Base-by-base conservation (phyloP, 345 rosid genomes). In the Reutealis trisperma region DNA sequence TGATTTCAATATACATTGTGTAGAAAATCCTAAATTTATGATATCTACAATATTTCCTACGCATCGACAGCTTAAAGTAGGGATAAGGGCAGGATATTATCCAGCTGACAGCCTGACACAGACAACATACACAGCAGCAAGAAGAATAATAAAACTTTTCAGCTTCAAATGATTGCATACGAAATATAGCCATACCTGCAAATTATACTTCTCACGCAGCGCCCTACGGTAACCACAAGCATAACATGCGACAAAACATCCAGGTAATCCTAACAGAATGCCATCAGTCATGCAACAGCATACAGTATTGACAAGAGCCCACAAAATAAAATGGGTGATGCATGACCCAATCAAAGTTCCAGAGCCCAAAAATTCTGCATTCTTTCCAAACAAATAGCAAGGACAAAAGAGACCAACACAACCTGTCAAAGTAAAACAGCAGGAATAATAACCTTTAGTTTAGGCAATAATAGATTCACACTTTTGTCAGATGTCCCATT, bases 341-440 rank as follows among this genome's bases (percentile, higher is more conserved):
- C 98, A 95, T 8, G 98, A 90, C 72, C 98, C 99, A 49, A 83
- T 77, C 58, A 89, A 84, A 72, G 97, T 92, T 80, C 98, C 98
- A 67, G 99, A 95, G 74, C 97, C 99, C 81, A 95, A 70, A 82
- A 79, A 79, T 79, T 93, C 92, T 51, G 98, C 96, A 74, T 93
- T 95, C 87, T 90, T 92, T 66, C 91, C 99, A 71, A 93, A 95
- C 83, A 95, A 65, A 67, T 84, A 90, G 80, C 98, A 94, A 30
- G 98, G 98, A 73, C 93, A 93, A 61, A 91, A 86, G 72, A 93
- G 87, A 61, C 95, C 98, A 59, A 94, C 78, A 68, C 78, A 86
- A 79, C 97, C 97, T 94, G 84, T 57, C 75, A 84, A 57, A n/a
- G 52, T 42, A 49, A 24, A 79, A 70, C 15, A 19, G 59, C 55